Evolutionary conservation across 768 basidiomycete species (phyloP), one percentile per base, ranked within the genome.

Genomic region (Mrakia hoshinonis): DNA sequence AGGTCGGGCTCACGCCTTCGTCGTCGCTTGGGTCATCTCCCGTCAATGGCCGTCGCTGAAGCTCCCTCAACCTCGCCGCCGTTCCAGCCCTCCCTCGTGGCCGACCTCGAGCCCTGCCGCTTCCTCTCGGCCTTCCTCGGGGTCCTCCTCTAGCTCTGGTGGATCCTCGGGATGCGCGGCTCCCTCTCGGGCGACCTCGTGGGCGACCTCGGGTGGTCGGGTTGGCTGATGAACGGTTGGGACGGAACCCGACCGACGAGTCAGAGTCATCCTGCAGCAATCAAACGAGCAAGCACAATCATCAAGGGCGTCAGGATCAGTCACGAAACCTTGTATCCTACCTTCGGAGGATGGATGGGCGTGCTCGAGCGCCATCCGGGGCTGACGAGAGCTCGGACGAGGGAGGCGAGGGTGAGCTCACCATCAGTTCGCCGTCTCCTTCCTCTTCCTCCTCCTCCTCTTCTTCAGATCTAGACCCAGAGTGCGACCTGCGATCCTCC

Each of bases 1-100:
- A 22, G 0, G 15, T 36, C n/a, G n/a, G 82, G 55, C 81, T 79
- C 49, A 83, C 83, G 10, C 83, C 66, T 0, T 82, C 83, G 46
- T 67, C 67, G 15, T 51, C 73, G 24, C 58, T 58, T 29, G 46
- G 52, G 22, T 65, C 73, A 22, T 73, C 68, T 29, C 68, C 68
- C 63, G 46, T 62, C 47, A 64, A n/a, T 22, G 52, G 52, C 10
- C 47, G 52, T 61, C 60, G 55, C 47, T 51, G 43, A 5, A 67
- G 13, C 67, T 64, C 51, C 52, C 68, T 64, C 51, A 46, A 10
- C 58, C 68, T 26, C 26, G 36, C 58, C 31, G 58, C 48, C 3
- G 60, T 62, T 48, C 68, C 47, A 6, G 78, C 80, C 38, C 80
- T 76, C 26, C 69, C 75, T 9, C 71, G 64, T 39, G 69, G 22